These are phyloP conservation scores for Domatiomyces catenatus DNA, from an alignment of 2,329 filamentous ascomycete genomes.

Conservation along the genomic window DNA sequence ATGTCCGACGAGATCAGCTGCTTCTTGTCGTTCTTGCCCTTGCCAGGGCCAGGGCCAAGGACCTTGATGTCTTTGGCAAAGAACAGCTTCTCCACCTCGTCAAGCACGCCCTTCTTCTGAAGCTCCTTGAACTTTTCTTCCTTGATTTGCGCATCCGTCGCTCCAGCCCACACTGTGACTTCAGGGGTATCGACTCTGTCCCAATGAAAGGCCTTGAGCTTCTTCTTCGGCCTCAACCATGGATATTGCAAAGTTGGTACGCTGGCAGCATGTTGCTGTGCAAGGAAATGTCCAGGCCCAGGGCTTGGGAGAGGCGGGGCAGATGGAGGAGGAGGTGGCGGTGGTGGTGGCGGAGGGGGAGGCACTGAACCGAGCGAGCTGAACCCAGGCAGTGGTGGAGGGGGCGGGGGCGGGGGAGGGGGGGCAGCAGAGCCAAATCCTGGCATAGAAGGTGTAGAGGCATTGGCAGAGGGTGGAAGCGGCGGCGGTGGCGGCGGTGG, in stretches of 20 bases:
- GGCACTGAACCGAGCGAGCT: constrained; percentile 21
- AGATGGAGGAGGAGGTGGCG: constrained; percentile 49
- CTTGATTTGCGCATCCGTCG: constrained; percentile 70
- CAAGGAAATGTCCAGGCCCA: constrained; percentile 56
- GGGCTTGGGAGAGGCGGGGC: constrained; percentile 45
- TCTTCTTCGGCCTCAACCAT: constrained; percentile 88
- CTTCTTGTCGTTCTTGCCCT: constrained; percentile 89
- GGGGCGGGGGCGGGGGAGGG: constrained; percentile 23
- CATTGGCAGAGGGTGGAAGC: constrained; percentile 31
- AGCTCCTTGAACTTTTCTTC: constrained; percentile 94
- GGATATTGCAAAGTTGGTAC: constrained; percentile 52
- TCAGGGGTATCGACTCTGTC: constrained; percentile 91
- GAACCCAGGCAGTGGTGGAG: constrained; percentile 31
- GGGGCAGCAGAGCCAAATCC: constrained; percentile 24
- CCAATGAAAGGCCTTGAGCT: constrained; percentile 98
- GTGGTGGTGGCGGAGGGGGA: constrained; percentile 30
- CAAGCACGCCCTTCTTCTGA: constrained; percentile 83
- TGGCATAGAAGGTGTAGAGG: constrained; percentile 31
- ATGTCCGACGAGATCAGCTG: constrained; percentile 86
- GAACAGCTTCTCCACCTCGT: constrained; percentile 95
- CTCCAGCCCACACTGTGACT: constrained; percentile 86
- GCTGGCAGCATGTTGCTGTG: constrained; percentile 43
- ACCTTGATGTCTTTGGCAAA: constrained; percentile 93
- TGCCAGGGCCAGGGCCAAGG: constrained; percentile 49
- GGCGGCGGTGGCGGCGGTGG: constrained; percentile 37